Conservation (phyloP, 2,329 filamentous ascomycete species). For the Rhynchosporium agropyri region DNA sequence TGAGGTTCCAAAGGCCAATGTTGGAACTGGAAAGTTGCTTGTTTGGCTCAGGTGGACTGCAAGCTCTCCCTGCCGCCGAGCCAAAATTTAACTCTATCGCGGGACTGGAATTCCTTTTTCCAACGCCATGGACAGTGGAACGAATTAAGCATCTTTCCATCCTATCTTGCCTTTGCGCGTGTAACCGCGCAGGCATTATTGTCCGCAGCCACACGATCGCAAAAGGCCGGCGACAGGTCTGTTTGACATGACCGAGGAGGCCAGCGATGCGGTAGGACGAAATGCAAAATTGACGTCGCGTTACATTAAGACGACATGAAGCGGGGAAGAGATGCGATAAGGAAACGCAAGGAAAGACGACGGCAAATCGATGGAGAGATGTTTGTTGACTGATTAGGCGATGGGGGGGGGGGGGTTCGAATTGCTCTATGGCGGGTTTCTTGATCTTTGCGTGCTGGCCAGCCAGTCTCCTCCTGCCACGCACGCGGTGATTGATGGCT, state of each 20-base stretch:
- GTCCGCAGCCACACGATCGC: neutral
- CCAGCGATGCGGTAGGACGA: neutral
- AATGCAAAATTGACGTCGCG: neutral
- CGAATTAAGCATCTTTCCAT: neutral
- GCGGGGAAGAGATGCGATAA: no score
- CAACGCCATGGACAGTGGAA: conserved; percentile 6
- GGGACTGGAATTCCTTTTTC: conserved; percentile 6
- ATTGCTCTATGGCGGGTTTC: neutral
- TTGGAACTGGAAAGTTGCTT: no score
- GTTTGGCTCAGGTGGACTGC: no score
- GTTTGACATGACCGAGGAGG: neutral
- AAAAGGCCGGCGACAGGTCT: neutral
- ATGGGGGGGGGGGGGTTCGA: neutral
- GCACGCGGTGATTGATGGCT: neutral
- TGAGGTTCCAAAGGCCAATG: no score
- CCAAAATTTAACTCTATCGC: conserved; percentile 17
- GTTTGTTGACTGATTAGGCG: neutral
- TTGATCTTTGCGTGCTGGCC: conserved; percentile 3
- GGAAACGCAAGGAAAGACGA: no score
- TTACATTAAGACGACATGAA: no score
- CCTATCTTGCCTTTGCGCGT: neutral
- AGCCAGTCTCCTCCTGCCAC: conserved; percentile 23
- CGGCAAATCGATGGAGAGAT: no score
- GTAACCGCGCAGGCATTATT: neutral
- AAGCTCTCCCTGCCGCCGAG: neutral